Conservation (phyloP, 2,329 filamentous ascomycete genomes). For the Fusarium sp. region DNA sequence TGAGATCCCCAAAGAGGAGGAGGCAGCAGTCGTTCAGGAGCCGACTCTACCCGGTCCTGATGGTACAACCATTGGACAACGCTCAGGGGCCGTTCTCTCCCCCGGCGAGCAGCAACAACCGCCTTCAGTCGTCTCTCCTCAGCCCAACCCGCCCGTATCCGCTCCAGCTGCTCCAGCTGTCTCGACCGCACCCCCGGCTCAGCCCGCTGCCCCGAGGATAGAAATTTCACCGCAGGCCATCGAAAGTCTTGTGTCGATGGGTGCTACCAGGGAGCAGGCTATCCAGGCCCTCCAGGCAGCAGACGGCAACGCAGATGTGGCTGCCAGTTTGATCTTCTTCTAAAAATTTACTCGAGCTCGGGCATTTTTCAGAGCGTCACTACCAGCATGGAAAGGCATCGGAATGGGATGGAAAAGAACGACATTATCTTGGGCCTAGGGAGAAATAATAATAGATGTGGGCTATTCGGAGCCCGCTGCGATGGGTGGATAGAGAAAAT, state of each 20-base stretch:
- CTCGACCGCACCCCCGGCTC: constrained; percentile 49
- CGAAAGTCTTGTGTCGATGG: constrained; percentile 82
- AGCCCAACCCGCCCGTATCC: constrained; percentile 46
- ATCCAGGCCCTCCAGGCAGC: constrained; percentile 86
- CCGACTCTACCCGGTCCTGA: constrained; percentile 88
- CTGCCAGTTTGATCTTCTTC: constrained; percentile 83
- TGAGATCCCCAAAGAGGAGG: constrained; percentile 90
- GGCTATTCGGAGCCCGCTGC: constrained; percentile 21
- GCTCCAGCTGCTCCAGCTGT: constrained; percentile 48
- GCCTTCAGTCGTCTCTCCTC: constrained; percentile 33
- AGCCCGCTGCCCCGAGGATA: constrained; percentile 44
- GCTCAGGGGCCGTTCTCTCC: constrained; percentile 80
- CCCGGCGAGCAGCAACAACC: constrained; percentile 39
- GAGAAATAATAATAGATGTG: constrained; percentile 44
- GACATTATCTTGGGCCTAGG: constrained; percentile 22
- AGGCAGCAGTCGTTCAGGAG: constrained; percentile 83
- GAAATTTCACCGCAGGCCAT: constrained; percentile 76
- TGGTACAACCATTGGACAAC: constrained; percentile 89
- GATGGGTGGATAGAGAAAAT: constrained; percentile 42
- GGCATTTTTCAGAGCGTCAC: constrained; percentile 22
- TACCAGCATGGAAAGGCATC: constrained; percentile 24
- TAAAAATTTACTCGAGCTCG: constrained; percentile 29
- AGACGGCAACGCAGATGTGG: constrained; percentile 88
- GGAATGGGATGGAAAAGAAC: constrained; percentile 31
- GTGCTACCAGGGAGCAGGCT: constrained; percentile 83